Evolutionary conservation across 441 rosid species (phyloP), one percentile per base, ranked within the genome.

Genomic region (Dalechampia spathulata): DNA sequence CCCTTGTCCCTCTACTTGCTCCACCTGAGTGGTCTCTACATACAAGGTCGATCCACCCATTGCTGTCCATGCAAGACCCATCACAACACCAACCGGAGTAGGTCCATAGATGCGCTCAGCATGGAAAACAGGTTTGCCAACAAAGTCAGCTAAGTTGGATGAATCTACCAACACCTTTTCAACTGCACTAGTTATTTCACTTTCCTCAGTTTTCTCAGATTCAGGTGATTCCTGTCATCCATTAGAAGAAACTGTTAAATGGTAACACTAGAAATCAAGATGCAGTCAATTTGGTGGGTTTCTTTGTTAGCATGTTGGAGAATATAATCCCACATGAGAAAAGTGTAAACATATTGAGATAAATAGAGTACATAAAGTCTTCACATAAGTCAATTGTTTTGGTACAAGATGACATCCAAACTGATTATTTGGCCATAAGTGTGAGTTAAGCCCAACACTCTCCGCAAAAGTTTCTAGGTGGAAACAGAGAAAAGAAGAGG

Each of bases 21-120:
- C 97, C 7, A 92, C 69, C 50, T 67, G 73, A 41, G 79, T 74
- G 65, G 96, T 85, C 74, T 92, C 99, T 58, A 92, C 77, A 69
- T 89, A 92, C 65, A 89, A 60, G 13, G 95, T 89, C 58, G 97
- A 89, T 22, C 99, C 99, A 47, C 99, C 99, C 99, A 92, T 86
- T 19, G 96, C 79, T 47, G 99, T 92, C 97, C 97, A 92, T 42
- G 96, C 96, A 60, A 92, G 92, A 55, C 99, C 97, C 97, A 89
- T 85, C 44, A 89, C 96, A 36, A 93, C 97, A 40, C 99, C 99
- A 7, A 82, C 68, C 12, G 99, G 97, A 28, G 99, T 87, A 57
- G 62, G 83, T 27, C 82, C 82, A 15, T 89, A 93, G 22, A 93
- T 75, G 49, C 90, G 86, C 43, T 83, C 97, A 9, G 85, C 86